phyloP scores from a whole-genome alignment of 176 grass and related monocot species.

The Eleusine indica region DNA sequence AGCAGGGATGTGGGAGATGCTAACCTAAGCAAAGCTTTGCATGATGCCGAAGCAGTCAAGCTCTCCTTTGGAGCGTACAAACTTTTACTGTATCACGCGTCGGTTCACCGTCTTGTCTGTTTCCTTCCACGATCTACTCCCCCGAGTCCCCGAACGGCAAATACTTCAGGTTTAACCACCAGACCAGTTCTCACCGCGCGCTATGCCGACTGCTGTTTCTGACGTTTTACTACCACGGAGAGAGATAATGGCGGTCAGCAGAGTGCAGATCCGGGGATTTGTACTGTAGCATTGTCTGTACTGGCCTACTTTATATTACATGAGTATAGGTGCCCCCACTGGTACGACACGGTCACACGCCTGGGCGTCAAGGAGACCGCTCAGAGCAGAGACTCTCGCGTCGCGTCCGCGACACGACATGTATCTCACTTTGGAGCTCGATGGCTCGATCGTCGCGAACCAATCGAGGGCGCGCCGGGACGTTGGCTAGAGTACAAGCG shows the following conservation, averaged over 20 bases:
- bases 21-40: neutral
- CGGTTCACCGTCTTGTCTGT: neutral
- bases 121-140: neutral
- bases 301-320: neutral
- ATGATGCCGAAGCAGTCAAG: neutral
- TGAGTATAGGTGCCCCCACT: neutral
- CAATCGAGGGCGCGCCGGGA: neutral
- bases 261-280: slow-evolving; percentile 1
- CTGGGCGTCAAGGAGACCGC: slow-evolving; percentile 33
- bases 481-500: slow-evolving; percentile 5
- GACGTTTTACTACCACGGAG: neutral
- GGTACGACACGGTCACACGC: slow-evolving; percentile 35
- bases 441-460: neutral
- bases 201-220: neutral
- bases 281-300: neutral
- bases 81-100: neutral
- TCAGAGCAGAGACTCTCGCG: neutral
- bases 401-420: slow-evolving; percentile 28
- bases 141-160: neutral
- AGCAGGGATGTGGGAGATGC: too few species aligned
- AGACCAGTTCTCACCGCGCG: neutral
- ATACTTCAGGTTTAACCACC: neutral
- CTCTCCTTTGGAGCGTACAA: neutral
- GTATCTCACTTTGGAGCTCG: neutral
- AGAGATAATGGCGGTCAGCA: neutral